Conservation (phyloP, 257 asterid genomes). For the Echites panduratus region DNA sequence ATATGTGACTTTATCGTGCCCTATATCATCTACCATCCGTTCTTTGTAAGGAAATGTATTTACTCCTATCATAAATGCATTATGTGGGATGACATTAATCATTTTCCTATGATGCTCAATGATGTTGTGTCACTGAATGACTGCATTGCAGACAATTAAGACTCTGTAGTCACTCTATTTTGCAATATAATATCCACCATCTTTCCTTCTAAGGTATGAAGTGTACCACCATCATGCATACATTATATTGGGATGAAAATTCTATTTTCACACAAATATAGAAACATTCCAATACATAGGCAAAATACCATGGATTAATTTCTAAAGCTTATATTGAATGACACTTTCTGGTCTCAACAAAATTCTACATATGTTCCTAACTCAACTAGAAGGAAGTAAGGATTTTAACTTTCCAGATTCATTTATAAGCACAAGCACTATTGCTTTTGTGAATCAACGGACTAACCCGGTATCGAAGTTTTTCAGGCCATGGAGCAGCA, state of each 20-base stretch:
- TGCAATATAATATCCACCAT: background rate
- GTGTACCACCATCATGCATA: background rate
- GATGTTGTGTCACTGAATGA: background rate
- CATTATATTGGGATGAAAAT: background rate
- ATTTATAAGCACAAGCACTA: background rate
- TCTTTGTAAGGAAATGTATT: background rate
- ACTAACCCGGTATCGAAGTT: slow-evolving; percentile 88
- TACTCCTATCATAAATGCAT: background rate
- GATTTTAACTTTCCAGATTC: background rate
- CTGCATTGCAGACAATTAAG: background rate
- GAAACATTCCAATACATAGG: background rate
- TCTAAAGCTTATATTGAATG: background rate
- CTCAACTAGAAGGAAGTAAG: background rate
- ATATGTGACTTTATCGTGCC: background rate
- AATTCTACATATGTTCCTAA: background rate
- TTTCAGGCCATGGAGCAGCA: slow-evolving; percentile 85
- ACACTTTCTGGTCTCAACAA: background rate
- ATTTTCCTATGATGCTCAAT: background rate
- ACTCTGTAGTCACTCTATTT: background rate
- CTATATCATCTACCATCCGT: background rate
- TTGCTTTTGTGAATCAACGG: background rate
- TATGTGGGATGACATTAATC: too few species aligned
- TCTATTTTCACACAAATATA: background rate
- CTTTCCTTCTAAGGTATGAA: background rate
- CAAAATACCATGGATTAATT: background rate